Evolutionary conservation across 1,284 basidiomycete genomes (phyloP), one percentile per base, ranked within the genome.

Genomic region (Puccinia coronata): DNA sequence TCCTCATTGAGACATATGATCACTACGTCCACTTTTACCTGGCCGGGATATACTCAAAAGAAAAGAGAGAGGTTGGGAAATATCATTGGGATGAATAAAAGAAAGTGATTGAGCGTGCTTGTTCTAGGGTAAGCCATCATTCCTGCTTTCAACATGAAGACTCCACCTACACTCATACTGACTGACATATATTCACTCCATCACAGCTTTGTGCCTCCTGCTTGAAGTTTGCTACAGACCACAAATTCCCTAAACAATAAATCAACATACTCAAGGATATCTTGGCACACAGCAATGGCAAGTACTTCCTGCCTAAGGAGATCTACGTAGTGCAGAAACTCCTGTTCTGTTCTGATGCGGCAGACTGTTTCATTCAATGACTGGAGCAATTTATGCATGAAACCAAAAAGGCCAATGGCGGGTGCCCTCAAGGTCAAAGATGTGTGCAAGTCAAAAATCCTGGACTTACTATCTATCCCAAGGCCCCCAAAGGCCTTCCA

Each of bases 1-100:
- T 80, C 3, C 51, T 71, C 12, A 72, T 61, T 0, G 18, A 2
- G 25, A 28, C 78, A 23, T 80, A 80, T 43, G 63, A 80, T 28
- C 78, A 80, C 53, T 80, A 39, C 61, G 67, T 80, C 1, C 78
- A 80, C 36, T 80, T 28, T 49, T 39, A 55, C 25, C 34, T 1
- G 31, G 23, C 11, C 12, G 65, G 34, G 34, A 31, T 43, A 18
- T 80, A 25, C 43, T 51, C 49, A 34, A 0, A n/a, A 23, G 78
- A 80, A 49, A 51, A 49, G 9, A 72, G 51, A 12, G 23, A 73
- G 23, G n/a, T 12, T 16, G 73, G 73, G 3, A 76, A 76, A 31
- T 63, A 47, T 49, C 18, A 16, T 2, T 28, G 14, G 57, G 55
- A 76, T 49, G 39, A 76, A 63, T 57, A 76, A 31, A 28, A 14